Conservation (phyloP, 345 rosid genomes). For the Microthlaspi erraticum region DNA sequence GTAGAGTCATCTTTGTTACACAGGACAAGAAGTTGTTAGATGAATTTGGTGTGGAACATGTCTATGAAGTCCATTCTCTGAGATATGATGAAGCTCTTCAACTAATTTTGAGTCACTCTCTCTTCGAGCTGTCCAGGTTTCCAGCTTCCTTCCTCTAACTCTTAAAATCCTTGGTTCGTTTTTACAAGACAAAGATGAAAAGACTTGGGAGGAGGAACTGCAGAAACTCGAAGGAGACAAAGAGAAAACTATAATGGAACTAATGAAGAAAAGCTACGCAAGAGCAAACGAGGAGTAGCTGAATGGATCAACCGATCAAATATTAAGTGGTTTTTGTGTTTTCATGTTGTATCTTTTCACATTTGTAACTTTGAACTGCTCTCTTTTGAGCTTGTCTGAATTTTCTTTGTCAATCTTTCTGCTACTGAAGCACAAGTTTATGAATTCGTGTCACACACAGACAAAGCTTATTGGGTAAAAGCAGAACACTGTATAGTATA, state of each 20-base stretch:
- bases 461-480: neutral
- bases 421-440: neutral
- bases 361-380: neutral
- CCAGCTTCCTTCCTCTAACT: slow-evolving; percentile 12
- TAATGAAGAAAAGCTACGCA: slow-evolving; percentile 8
- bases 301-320: no score
- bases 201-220: neutral
- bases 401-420: neutral
- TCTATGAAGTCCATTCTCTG: slow-evolving; percentile 27
- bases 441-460: neutral
- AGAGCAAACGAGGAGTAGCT: neutral
- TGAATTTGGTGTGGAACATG: neutral
- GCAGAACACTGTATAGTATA: neutral
- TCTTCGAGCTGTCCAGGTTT: slow-evolving; percentile 15
- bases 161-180: slow-evolving; percentile 21
- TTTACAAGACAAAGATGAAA: slow-evolving; percentile 5
- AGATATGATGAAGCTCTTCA: slow-evolving; percentile 23
- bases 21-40: slow-evolving; percentile 22
- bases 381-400: neutral
- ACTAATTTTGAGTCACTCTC: slow-evolving; percentile 28
- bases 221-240: slow-evolving; percentile 21
- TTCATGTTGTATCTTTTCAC: neutral
- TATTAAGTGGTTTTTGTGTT: neutral
- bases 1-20: slow-evolving; percentile 27
- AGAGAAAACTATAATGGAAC: neutral